Conservation (phyloP, 208 protist species). For the Trypanosoma platydactyli region DNA sequence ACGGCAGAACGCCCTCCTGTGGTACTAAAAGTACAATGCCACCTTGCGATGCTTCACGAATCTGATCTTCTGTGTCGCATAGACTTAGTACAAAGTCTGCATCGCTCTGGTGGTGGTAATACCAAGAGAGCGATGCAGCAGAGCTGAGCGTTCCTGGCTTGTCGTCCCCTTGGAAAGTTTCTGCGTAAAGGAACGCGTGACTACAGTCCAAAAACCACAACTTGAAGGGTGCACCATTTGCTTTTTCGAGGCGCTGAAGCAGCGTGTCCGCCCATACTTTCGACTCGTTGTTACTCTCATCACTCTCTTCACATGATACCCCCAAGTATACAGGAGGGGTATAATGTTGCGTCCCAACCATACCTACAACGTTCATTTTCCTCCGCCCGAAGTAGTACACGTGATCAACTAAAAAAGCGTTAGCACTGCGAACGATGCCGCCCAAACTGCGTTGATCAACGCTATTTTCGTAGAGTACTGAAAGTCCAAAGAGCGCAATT, state of each 20-base stretch:
- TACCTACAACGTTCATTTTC: conserved; percentile 82
- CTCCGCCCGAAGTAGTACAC: conserved; percentile 78
- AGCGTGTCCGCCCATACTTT: conserved; percentile 1
- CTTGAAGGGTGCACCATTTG: conserved; percentile 4
- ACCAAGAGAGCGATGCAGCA: conserved; percentile 40
- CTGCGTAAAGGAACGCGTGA: conserved; percentile 56
- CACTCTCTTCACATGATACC: neutral
- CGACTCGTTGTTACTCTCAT: neutral
- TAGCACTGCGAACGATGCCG: conserved; percentile 83
- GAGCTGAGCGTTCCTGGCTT: conserved; percentile 19
- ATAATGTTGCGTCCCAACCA: conserved; percentile 85
- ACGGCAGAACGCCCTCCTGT: conserved; percentile 79
- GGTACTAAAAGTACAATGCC: conserved; percentile 73
- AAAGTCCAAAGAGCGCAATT: conserved; percentile 55
- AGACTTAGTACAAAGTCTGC: conserved; percentile 28
- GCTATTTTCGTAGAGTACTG: conserved; percentile 85
- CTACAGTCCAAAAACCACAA: conserved; percentile 82
- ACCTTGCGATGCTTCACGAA: conserved; percentile 28
- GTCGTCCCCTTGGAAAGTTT: neutral
- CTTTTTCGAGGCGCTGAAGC: conserved; percentile 4
- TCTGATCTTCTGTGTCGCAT: conserved; percentile 44
- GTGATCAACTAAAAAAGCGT: conserved; percentile 83
- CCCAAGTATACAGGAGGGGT: conserved; percentile 71
- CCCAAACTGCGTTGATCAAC: conserved; percentile 87
- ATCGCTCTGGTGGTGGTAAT: conserved; percentile 21